phyloP scores from a whole-genome alignment of 495 filamentous ascomycete species.

The Xylaria grammica region DNA sequence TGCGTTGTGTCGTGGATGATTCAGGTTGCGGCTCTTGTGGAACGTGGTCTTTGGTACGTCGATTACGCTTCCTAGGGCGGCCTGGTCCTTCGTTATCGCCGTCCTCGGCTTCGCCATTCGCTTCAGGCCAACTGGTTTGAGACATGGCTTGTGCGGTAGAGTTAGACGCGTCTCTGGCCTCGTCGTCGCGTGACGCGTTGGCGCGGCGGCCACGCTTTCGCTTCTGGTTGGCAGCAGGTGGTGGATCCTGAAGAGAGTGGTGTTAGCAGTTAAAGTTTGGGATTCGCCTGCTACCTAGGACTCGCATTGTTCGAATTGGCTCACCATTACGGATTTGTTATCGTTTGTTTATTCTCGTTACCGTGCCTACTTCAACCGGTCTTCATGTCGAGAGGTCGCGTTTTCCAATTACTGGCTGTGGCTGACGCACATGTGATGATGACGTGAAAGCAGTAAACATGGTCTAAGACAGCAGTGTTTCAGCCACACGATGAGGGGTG shows the following conservation, averaged over 20 bases:
- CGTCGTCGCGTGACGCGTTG: conserved; percentile 43
- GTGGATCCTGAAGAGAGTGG: conserved; percentile 22
- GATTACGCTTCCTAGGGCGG: conserved; percentile 31
- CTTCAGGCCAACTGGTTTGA: not conserved
- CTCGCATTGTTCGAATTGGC: too few species aligned
- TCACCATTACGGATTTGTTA: too few species aligned
- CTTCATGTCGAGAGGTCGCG: conserved; percentile 4
- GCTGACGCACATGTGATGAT: conserved; percentile 15
- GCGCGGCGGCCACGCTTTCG: conserved; percentile 47
- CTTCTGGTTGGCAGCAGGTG: conserved; percentile 43
- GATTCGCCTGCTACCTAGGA: too few species aligned
- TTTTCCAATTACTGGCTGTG: conserved; percentile 3
- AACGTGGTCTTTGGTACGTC: conserved; percentile 22
- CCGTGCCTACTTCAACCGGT: not conserved
- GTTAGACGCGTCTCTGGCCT: conserved; percentile 44
- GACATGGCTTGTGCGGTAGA: conserved; percentile 14
- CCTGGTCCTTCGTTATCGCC: conserved; percentile 14
- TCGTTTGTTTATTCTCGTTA: not conserved
- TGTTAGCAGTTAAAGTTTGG: conserved; percentile 29
- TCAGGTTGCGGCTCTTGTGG: conserved; percentile 24
- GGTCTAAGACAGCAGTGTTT: too few species aligned
- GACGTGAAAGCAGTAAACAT: conserved; percentile 7
- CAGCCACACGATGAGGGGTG: conserved; percentile 4
- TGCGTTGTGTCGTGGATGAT: conserved; percentile 22
- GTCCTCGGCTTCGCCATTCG: not conserved